phyloP scores from a whole-genome alignment of 78 protist genomes.

The Emiliania huxleyi region DNA sequence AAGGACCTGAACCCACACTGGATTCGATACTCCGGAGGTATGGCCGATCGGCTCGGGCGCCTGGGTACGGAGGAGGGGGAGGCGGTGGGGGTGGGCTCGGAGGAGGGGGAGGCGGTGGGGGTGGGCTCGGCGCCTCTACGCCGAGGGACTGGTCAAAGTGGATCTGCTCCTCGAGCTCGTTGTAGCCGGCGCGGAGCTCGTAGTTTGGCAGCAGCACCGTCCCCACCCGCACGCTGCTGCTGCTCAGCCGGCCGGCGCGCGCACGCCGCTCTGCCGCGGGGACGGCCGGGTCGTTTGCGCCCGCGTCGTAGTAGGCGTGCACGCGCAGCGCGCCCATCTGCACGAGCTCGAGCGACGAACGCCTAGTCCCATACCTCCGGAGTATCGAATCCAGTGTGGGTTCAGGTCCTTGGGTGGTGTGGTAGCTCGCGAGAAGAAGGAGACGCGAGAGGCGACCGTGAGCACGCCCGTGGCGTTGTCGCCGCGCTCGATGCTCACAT shows the following conservation, averaged over 20 bases:
- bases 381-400: too few relatives aligned
- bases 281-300: not conserved
- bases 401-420: too few relatives aligned
- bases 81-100: too few relatives aligned
- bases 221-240: not conserved
- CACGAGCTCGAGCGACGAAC: not conserved
- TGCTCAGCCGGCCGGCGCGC: too few relatives aligned
- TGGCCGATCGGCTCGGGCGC: too few relatives aligned
- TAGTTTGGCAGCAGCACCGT: not conserved
- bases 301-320: too few relatives aligned
- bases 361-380: too few relatives aligned
- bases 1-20: too few relatives aligned
- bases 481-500: not conserved
- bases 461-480: not conserved
- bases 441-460: not conserved
- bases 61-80: too few relatives aligned
- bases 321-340: not conserved
- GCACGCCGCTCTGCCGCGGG: too few relatives aligned
- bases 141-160: not conserved
- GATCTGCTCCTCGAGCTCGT: not conserved
- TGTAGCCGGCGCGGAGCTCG: not conserved
- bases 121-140: not conserved
- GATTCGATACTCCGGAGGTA: too few relatives aligned
- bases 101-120: too few relatives aligned
- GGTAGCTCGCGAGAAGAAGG: not conserved